These are phyloP conservation scores for Pichia inconspicua DNA, from an alignment of 1,139 yeast genomes.

Conservation along the genomic window DNA sequence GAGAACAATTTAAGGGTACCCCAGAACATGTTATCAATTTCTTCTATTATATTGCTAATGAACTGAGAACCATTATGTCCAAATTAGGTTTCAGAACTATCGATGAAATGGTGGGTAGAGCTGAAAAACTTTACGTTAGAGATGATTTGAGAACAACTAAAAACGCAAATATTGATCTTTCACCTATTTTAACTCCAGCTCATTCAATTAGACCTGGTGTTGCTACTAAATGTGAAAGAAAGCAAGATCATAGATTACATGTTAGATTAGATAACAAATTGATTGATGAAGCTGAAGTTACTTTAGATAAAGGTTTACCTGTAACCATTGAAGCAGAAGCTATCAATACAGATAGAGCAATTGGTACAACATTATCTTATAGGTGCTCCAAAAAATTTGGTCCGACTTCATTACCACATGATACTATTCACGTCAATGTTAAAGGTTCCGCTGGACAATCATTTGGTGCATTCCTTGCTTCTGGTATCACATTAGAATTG, in stretches of 20 bases:
- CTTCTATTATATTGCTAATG: conserved; percentile 90
- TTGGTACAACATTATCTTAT: conserved; percentile 91
- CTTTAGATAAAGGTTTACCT: conserved; percentile 89
- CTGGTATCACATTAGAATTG: conserved; percentile 89
- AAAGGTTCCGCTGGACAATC: conserved; percentile 97
- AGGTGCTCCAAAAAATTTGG: conserved; percentile 91
- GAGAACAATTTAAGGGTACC: conserved; percentile 89
- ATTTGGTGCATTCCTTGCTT: conserved; percentile 94
- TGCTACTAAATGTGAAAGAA: conserved; percentile 85
- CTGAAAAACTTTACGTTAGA: conserved; percentile 80
- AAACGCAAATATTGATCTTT: conserved; percentile 83
- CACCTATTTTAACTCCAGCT: conserved; percentile 94
- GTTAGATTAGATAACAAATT: conserved; percentile 91
- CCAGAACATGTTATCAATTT: conserved; percentile 98
- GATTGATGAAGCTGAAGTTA: conserved; percentile 89
- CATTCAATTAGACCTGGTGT: conserved; percentile 97
- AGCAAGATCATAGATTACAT: conserved; percentile 90
- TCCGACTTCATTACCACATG: conserved; percentile 88
- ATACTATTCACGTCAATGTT: conserved; percentile 87
- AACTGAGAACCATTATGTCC: conserved; percentile 89
- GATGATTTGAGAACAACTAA: conserved; percentile 82
- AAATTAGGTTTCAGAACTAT: conserved; percentile 89
- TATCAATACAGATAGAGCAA: conserved; percentile 91
- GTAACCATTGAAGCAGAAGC: conserved; percentile 90
- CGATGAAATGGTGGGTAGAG: conserved; percentile 96